phyloP scores from a whole-genome alignment of 768 basidiomycete genomes.

The Agrocybe praecox region DNA sequence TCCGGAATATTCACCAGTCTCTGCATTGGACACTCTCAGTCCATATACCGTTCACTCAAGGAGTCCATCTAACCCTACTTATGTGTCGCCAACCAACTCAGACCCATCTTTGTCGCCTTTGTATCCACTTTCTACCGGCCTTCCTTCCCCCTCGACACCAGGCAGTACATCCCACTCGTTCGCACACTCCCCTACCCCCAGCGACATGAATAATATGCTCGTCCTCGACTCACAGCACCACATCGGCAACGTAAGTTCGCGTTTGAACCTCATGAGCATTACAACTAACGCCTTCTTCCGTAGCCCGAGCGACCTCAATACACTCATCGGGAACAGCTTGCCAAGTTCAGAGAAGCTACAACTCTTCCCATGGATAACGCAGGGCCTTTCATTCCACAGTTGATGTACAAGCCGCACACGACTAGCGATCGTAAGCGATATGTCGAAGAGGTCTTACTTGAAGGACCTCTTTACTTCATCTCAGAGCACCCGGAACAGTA shows the following conservation, averaged over 20 bases:
- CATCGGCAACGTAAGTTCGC: constrained; percentile 12
- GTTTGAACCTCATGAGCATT: not conserved
- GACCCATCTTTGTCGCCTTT: constrained; percentile 19
- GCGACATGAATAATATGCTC: constrained; percentile 15
- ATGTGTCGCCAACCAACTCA: constrained; percentile 18
- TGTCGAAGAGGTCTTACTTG: constrained; percentile 68
- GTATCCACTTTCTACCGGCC: constrained; percentile 16
- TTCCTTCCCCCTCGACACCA: constrained; percentile 20
- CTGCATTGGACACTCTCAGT: constrained; percentile 5
- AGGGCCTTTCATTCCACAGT: constrained; percentile 67
- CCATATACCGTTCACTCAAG: constrained; percentile 5
- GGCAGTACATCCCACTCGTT: constrained; percentile 12
- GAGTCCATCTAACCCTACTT: constrained; percentile 8
- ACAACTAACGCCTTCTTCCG: constrained; percentile 6
- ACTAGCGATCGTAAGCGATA: constrained; percentile 77
- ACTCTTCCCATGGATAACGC: constrained; percentile 35
- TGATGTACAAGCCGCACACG: constrained; percentile 75
- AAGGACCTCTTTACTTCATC: constrained; percentile 66
- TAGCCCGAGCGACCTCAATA: constrained; percentile 30
- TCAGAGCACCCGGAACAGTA: constrained; percentile 53
- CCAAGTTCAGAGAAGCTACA: constrained; percentile 45
- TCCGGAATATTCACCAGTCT: constrained; percentile 11
- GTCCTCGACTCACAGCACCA: constrained; percentile 7
- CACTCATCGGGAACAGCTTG: constrained; percentile 46
- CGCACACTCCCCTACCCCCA: constrained; percentile 17